Percentiles rank a stretch among this genome's conserved stretches.
These are phyloP conservation scores for Fusarium proliferatum DNA, from an alignment of 2,329 filamentous ascomycete genomes.

Conservation along the genomic window DNA sequence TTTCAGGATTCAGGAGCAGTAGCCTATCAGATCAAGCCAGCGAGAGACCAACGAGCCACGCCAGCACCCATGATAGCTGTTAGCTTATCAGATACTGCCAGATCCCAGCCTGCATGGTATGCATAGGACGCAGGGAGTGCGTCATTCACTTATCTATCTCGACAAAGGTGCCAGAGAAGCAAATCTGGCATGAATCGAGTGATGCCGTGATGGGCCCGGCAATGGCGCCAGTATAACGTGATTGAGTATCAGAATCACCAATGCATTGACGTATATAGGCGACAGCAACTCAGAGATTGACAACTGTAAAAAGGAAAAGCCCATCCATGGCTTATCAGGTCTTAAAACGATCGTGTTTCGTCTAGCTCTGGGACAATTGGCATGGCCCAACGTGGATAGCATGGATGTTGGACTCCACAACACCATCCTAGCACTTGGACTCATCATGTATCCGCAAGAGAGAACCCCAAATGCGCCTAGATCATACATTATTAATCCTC, in stretches of 20 bases:
- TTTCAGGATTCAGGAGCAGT: background rate
- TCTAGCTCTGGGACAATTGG: constrained; percentile 9
- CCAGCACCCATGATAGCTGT: constrained; percentile 23
- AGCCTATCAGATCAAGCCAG: constrained; percentile 15
- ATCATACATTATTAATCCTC: constrained; percentile 38
- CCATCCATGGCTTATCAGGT: background rate
- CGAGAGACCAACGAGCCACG: constrained; percentile 14
- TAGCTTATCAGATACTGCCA: constrained; percentile 38
- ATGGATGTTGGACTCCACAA: constrained; percentile 28
- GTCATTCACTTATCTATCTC: constrained; percentile 33
- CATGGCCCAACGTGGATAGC: constrained; percentile 2
- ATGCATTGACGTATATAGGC: background rate
- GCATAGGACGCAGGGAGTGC: constrained; percentile 17
- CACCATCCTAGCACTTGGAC: constrained; percentile 34
- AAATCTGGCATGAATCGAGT: constrained; percentile 2
- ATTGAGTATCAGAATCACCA: background rate
- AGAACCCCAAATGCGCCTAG: constrained; percentile 17
- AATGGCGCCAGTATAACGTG: constrained; percentile 6
- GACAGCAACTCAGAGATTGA: constrained; percentile 3
- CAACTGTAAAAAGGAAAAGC: background rate
- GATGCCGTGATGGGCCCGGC: constrained; percentile 1
- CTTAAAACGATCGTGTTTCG: constrained; percentile 19
- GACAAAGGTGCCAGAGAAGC: background rate
- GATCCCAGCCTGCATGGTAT: constrained; percentile 32
- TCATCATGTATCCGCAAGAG: constrained; percentile 37